Conservation (phyloP, 441 rosid species). For the Populus hybrid region DNA sequence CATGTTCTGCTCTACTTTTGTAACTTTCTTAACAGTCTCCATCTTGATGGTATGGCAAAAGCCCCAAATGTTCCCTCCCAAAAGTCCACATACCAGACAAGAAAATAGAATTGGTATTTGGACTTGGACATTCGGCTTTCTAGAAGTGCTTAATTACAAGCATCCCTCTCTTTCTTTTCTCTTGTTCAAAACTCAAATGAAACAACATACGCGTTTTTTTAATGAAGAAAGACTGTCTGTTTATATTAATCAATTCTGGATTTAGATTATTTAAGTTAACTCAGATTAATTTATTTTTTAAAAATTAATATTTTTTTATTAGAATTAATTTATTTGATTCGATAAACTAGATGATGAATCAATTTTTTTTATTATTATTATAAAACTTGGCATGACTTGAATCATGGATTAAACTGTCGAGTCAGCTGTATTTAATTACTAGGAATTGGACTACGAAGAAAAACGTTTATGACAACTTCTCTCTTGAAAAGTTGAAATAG, state of each 20-base stretch:
- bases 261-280: no score
- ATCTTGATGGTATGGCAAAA: not conserved
- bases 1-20: not conserved
- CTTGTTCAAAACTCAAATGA: not conserved
- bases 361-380: no score
- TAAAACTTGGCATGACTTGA: no score
- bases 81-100: not conserved
- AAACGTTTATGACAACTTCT: not conserved
- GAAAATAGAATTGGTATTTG: not conserved
- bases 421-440: no score
- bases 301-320: no score
- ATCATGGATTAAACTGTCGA: no score
- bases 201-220: slow-evolving; percentile 2
- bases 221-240: slow-evolving; percentile 23
- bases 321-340: no score
- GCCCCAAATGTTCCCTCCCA: slow-evolving; percentile 3
- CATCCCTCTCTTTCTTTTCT: slow-evolving; percentile 4
- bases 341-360: no score
- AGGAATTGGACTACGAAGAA: not conserved
- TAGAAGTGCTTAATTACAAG: slow-evolving; percentile 12
- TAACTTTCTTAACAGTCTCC: slow-evolving; percentile 7
- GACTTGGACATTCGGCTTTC: slow-evolving; percentile 1
- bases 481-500: not conserved
- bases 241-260: slow-evolving; percentile 13
- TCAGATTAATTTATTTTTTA: no score